Percentiles rank a stretch among this genome's conserved stretches.
Conservation (phyloP, 148 eudicot genomes). For the Camellia sinensis region DNA sequence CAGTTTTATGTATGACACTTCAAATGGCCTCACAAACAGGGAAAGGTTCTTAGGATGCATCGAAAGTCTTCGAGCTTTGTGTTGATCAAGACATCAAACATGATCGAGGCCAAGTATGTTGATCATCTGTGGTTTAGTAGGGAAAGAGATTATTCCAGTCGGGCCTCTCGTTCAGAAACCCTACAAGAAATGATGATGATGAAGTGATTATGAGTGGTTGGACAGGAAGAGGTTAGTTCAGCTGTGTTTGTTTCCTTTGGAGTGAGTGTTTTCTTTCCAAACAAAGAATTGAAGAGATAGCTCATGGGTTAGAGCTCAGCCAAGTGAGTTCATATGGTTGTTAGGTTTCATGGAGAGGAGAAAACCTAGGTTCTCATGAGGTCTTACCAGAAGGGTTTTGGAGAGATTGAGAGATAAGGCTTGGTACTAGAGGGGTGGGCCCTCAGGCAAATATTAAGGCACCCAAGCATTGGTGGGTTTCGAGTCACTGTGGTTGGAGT, state of each 20-base stretch:
- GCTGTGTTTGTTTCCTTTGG: neutral
- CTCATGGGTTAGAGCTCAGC: neutral
- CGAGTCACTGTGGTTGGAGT: neutral
- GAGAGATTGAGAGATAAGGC: neutral
- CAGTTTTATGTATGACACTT: neutral
- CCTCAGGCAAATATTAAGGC: neutral
- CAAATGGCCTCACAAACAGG: neutral
- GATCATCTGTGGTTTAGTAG: neutral
- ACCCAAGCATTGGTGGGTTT: neutral
- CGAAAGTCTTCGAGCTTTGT: neutral
- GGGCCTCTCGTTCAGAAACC: neutral
- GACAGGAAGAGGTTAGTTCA: neutral
- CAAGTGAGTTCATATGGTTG: neutral
- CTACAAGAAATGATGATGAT: neutral
- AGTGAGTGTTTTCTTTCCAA: neutral
- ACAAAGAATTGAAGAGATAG: neutral
- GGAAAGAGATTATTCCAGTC: neutral
- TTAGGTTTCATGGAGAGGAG: neutral
- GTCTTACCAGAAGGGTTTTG: neutral
- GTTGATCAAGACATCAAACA: neutral
- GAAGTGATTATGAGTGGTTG: neutral
- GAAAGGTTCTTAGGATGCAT: neutral
- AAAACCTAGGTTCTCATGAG: neutral
- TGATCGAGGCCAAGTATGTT: neutral
- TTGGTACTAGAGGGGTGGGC: neutral